Evolutionary conservation across 2,329 filamentous ascomycete species (phyloP), one percentile per base, ranked within the genome.

Genomic region (Arthrobotrys megalospora): DNA sequence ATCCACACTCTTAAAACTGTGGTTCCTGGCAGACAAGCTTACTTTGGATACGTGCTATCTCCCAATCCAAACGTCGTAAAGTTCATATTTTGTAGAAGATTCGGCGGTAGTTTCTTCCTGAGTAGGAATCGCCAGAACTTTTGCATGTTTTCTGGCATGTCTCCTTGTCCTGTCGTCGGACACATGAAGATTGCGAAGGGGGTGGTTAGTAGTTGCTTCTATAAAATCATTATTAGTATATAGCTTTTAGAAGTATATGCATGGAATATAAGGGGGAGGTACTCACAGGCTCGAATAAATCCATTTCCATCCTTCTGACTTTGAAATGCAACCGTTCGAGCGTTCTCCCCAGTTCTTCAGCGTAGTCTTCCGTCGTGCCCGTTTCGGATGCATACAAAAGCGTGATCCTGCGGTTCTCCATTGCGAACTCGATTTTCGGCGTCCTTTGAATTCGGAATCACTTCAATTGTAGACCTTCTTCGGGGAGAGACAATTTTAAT

Each of bases 321-420:
- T 88, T 85, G 84, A 98, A 97, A 82, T 90, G 93, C 73, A 97
- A 86, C 36, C 95, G 89, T 85, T 95, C 90, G 41, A 90, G 88
- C 80, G 93, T 85, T 47, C 90, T 88, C 45, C 91, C 93, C 79
- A 98, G 86, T 83, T 97, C 93, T 82, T 93, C 91, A 19, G 96
- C 95, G 80, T 95, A 89, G 85, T 98, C 95, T 84, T 97, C 93
- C 68, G 93, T 91, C 83, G 96, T 97, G 71, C 96, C 96, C 21
- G 94, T 98, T 86, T 99, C 96, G 45, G 95, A 96, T 69, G 93
- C 96, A 85, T 97, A 99, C 38, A 97, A 88, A 73, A 99, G 47
- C n/a, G 66, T 77, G 21, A 77, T 77, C 34, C 88, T 80, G 97
- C 88, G 64, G 88, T 89, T 48, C 86, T 88, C 81, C 88, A 77